Conservation (phyloP, 148 eudicot genomes). For the Diospyros lotus region DNA sequence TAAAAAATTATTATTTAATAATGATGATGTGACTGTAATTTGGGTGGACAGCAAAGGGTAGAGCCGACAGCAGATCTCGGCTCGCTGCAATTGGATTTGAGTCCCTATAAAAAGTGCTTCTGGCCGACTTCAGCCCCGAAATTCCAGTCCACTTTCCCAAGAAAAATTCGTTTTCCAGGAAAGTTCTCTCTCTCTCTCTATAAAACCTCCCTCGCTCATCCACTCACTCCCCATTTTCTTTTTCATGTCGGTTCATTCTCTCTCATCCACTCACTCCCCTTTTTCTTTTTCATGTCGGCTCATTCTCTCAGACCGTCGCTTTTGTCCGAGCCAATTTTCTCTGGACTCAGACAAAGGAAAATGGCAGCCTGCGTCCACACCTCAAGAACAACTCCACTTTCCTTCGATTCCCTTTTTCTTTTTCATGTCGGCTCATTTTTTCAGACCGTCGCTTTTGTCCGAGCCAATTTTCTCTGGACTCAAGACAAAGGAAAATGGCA, state of each 20-base stretch:
- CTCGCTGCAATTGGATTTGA: too few species aligned
- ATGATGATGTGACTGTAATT: too few species aligned
- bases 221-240: background rate
- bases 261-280: background rate
- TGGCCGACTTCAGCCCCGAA: too few species aligned
- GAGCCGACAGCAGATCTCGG: too few species aligned
- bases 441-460: background rate
- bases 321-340: background rate
- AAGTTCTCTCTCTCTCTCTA: constrained; percentile 3
- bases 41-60: too few species aligned
- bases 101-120: too few species aligned
- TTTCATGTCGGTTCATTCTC: too few species aligned
- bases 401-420: constrained; percentile 10
- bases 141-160: background rate
- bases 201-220: background rate
- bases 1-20: too few species aligned
- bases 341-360: background rate
- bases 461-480: background rate
- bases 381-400: constrained; percentile 20
- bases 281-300: constrained; percentile 6
- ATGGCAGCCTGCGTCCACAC: constrained; percentile 52
- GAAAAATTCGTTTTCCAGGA: background rate
- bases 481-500: constrained; percentile 29
- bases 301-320: constrained; percentile 6
- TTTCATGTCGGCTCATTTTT: constrained; percentile 10